Evolutionary conservation across 768 basidiomycete species (phyloP).

Genomic region (Pilatotrama ljubarskyi): DNA sequence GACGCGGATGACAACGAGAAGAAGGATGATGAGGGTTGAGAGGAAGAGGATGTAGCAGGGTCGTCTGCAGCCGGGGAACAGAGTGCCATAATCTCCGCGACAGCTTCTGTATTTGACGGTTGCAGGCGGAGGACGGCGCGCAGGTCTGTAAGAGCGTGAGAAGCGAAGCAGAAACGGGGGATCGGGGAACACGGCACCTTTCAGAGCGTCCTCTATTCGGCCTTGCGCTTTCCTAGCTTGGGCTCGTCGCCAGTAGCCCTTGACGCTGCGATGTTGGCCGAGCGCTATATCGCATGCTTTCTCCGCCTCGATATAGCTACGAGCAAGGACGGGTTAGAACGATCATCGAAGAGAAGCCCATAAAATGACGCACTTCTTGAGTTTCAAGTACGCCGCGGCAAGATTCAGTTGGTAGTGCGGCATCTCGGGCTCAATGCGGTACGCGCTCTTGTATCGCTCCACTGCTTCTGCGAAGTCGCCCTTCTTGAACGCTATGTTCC

Average conservation of each 20-base stretch:
- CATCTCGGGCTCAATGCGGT: conserved; percentile 67
- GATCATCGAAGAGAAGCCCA: no score
- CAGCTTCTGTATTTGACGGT: conserved; percentile 62
- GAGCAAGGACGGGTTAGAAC: not conserved
- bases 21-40: conserved; percentile 29
- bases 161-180: not conserved
- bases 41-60: conserved; percentile 24
- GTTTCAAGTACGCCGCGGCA: conserved; percentile 71
- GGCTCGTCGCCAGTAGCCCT: conserved; percentile 70
- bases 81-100: conserved; percentile 52
- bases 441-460: conserved; percentile 57
- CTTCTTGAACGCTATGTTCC: conserved; percentile 66
- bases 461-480: conserved; percentile 60
- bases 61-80: conserved; percentile 22
- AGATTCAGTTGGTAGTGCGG: conserved; percentile 78
- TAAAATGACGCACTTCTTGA: conserved; percentile 54
- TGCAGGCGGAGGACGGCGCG: conserved; percentile 61
- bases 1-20: conserved; percentile 4
- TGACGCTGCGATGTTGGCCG: conserved; percentile 63
- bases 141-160: conserved; percentile 45
- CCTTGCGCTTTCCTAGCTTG: conserved; percentile 65
- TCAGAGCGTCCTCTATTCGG: conserved; percentile 55
- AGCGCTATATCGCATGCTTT: conserved; percentile 67
- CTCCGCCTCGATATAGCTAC: conserved; percentile 73
- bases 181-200: conserved; percentile 41